Percentiles rank a stretch among this genome's conserved stretches.
Conservation (phyloP, 2,329 filamentous ascomycete species). For the Penicillium paneum region DNA sequence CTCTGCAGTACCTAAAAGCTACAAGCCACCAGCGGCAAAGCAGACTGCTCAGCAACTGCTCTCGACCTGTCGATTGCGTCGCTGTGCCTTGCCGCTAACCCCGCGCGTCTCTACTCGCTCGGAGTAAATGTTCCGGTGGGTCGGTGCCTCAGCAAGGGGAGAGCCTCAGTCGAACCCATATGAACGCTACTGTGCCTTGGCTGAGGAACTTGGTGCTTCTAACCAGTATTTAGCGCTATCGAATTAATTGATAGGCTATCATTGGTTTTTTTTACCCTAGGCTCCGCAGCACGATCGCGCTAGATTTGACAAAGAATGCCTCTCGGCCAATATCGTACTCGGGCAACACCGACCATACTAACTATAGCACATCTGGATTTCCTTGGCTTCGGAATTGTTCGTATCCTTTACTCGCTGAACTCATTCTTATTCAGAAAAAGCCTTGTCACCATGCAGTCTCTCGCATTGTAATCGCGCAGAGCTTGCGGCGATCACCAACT, state of each 20-base stretch:
- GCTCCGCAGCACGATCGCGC: constrained; percentile 3
- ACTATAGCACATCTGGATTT: neutral
- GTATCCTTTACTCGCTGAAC: neutral
- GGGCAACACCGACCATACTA: neutral
- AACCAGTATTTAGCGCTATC: constrained; percentile 5
- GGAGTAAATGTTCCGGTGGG: constrained; percentile 15
- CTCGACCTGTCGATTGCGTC: constrained; percentile 16
- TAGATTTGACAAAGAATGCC: constrained; percentile 2
- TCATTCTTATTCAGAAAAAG: neutral
- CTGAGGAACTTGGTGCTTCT: constrained; percentile 5
- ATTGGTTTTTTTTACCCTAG: neutral
- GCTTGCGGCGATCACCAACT: constrained; percentile 30
- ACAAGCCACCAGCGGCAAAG: constrained; percentile 31
- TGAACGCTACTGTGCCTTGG: constrained; percentile 1
- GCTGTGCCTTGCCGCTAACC: constrained; percentile 27
- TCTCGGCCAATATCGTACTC: neutral
- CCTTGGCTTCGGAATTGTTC: neutral
- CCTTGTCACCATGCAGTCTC: constrained; percentile 12
- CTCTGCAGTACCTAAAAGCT: neutral
- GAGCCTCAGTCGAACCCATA: constrained; percentile 9
- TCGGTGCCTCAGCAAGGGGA: constrained; percentile 6
- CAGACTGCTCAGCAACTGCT: constrained; percentile 13
- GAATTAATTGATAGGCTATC: constrained; percentile 21
- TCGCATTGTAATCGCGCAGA: neutral
- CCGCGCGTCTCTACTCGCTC: constrained; percentile 16